These are phyloP conservation scores for Globisporangium heterothallicum DNA, from an alignment of 352 stramenopile species.

Conservation along the genomic window DNA sequence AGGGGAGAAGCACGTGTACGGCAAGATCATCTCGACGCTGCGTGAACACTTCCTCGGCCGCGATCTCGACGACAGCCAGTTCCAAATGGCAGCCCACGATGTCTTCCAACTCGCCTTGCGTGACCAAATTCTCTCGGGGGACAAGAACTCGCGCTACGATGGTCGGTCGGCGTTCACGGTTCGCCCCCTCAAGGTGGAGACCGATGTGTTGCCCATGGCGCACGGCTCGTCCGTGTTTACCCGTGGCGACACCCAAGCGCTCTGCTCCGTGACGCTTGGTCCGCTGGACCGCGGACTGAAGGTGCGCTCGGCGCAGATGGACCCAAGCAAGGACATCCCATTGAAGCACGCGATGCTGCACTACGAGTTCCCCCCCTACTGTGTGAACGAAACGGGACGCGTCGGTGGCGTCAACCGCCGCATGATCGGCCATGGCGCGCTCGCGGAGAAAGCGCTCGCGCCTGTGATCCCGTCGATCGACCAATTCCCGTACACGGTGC, in stretches of 20 bases:
- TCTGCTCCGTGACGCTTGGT: slow-evolving; percentile 88
- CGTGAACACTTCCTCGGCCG: slow-evolving; percentile 37
- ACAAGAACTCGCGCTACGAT: slow-evolving; percentile 76
- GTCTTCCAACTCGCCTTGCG: slow-evolving; percentile 72
- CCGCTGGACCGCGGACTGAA: slow-evolving; percentile 69
- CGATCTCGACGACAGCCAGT: slow-evolving; percentile 35
- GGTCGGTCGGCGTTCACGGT: slow-evolving; percentile 78
- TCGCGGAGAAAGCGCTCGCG: slow-evolving; percentile 95
- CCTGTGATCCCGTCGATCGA: slow-evolving; percentile 88
- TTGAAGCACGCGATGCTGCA: slow-evolving; percentile 93
- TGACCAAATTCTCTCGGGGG: slow-evolving; percentile 45
- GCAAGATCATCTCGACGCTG: slow-evolving; percentile 63
- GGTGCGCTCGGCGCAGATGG: slow-evolving; percentile 52
- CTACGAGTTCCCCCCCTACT: slow-evolving; percentile 98
- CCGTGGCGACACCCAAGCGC: slow-evolving; percentile 85
- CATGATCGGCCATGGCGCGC: slow-evolving; percentile 95
- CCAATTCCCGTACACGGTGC: slow-evolving; percentile 95
- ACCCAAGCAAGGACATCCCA: slow-evolving; percentile 32
- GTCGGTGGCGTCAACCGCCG: slow-evolving; percentile 82
- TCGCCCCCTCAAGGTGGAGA: slow-evolving; percentile 82
- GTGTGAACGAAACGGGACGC: slow-evolving; percentile 93
- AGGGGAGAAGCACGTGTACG: slow-evolving; percentile 63
- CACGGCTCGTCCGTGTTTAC: slow-evolving; percentile 88
- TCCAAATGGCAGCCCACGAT: slow-evolving; percentile 73
- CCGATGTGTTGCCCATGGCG: slow-evolving; percentile 82